A percentile compares a stretch with the other conserved stretches of the same genome.
Conservation (phyloP, 345 rosid genomes). For the Eucalyptus melliodora region DNA sequence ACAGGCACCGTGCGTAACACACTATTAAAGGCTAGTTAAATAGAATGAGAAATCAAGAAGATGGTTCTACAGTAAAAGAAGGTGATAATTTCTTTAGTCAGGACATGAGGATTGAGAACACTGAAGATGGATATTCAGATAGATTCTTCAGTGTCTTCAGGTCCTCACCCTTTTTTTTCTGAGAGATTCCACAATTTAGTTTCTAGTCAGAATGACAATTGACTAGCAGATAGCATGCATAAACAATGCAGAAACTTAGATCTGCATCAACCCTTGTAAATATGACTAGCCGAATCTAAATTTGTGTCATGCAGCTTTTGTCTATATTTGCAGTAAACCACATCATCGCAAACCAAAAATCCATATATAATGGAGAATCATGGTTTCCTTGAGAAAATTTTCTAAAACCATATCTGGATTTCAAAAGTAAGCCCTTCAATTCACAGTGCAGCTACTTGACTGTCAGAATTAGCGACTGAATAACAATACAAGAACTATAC, state of each 20-base stretch:
- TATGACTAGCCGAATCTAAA: not conserved
- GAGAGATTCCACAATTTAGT: not conserved
- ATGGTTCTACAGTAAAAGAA: not conserved
- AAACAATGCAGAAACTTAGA: not conserved
- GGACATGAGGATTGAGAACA: not conserved
- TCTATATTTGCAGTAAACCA: not conserved
- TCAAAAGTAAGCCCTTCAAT: not conserved
- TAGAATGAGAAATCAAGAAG: not conserved
- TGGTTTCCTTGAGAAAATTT: not conserved
- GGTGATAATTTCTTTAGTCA: not conserved
- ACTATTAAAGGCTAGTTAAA: not conserved
- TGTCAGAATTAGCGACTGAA: too few species aligned
- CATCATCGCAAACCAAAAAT: not conserved
- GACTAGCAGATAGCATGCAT: not conserved
- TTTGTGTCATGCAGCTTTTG: not conserved
- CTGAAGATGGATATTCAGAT: not conserved
- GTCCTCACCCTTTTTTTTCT: not conserved
- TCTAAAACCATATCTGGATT: not conserved
- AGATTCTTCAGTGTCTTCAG: not conserved
- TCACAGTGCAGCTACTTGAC: not conserved
- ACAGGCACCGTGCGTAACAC: not conserved
- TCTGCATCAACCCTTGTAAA: not conserved
- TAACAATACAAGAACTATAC: too few species aligned
- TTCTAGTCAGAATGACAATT: not conserved
- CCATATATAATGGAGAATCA: not conserved